A percentile compares a stretch with the other conserved stretches of the same genome.
Evolutionary conservation across 306 rosid species (phyloP).

Genomic region (Mimosa pudica): DNA sequence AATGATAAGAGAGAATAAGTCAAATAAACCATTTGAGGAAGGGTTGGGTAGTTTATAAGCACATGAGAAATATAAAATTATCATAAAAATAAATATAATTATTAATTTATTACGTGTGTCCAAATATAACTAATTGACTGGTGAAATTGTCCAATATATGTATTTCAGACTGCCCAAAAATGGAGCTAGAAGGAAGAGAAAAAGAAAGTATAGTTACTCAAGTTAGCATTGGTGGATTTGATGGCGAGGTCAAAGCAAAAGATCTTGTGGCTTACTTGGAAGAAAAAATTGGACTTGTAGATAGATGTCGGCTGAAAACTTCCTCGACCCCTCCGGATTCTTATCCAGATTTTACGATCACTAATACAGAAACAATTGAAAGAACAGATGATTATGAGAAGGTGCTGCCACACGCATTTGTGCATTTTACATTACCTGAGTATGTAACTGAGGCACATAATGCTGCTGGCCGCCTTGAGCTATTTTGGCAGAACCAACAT

Average conservation of each 20-base stretch:
- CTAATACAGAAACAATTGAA: constrained; percentile 9
- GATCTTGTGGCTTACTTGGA: constrained; percentile 50
- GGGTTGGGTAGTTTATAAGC: no score
- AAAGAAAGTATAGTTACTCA: constrained; percentile 50
- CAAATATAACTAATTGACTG: background rate
- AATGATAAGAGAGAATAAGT: no score
- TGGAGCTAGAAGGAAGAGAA: constrained; percentile 47
- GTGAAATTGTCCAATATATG: background rate
- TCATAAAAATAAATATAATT: no score
- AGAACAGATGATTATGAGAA: constrained; percentile 34
- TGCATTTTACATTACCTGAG: constrained; percentile 54
- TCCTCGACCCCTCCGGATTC: constrained; percentile 70
- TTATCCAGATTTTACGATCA: constrained; percentile 48
- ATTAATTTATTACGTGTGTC: background rate
- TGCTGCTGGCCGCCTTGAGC: constrained; percentile 45
- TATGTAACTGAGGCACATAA: constrained; percentile 34
- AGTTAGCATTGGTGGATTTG: constrained; percentile 67
- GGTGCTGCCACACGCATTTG: constrained; percentile 72
- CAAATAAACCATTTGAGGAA: no score
- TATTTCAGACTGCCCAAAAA: constrained; percentile 25
- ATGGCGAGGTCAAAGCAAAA: constrained; percentile 42
- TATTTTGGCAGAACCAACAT: constrained; percentile 35
- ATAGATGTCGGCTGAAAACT: constrained; percentile 65
- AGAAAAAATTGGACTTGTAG: constrained; percentile 52
- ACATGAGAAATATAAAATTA: no score